phyloP scores from a whole-genome alignment of 352 stramenopile species.

The Pythium monospermum region DNA sequence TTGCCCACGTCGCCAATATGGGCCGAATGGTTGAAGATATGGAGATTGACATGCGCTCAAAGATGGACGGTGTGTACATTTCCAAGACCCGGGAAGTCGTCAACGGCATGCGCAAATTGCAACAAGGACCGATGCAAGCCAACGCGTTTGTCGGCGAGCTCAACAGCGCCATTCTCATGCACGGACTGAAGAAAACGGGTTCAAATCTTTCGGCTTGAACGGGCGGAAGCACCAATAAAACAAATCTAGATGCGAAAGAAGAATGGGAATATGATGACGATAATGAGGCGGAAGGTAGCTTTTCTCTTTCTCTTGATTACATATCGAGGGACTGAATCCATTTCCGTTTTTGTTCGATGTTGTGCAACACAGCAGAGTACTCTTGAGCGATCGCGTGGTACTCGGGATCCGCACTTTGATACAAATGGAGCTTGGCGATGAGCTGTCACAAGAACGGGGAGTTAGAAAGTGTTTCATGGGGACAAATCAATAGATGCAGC shows the following conservation, averaged over 20 bases:
- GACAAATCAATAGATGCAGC: too few species aligned
- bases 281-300: neutral
- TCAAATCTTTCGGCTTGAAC: slow-evolving; percentile 5
- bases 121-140: slow-evolving; percentile 44
- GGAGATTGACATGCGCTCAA: slow-evolving; percentile 92
- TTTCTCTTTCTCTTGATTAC: slow-evolving; percentile 9
- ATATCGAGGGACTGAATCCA: slow-evolving; percentile 40
- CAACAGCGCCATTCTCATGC: slow-evolving; percentile 63
- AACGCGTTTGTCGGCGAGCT: slow-evolving; percentile 80
- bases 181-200: slow-evolving; percentile 49
- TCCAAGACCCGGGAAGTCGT: slow-evolving; percentile 94
- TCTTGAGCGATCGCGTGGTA: slow-evolving; percentile 34
- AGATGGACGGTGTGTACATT: slow-evolving; percentile 92
- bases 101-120: slow-evolving; percentile 87
- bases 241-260: too few species aligned
- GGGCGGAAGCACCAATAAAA: too few species aligned
- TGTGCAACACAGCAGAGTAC: slow-evolving; percentile 26
- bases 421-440: slow-evolving; percentile 30
- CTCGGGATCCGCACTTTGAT: slow-evolving; percentile 25
- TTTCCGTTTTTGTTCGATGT: slow-evolving; percentile 35
- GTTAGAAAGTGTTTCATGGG: neutral
- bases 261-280: too few species aligned
- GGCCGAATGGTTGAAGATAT: slow-evolving; percentile 95
- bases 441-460: slow-evolving; percentile 17
- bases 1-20: slow-evolving; percentile 92